These are phyloP conservation scores for Tetrapisispora phaffii DNA, from an alignment of 805 yeast species.

Conservation along the genomic window DNA sequence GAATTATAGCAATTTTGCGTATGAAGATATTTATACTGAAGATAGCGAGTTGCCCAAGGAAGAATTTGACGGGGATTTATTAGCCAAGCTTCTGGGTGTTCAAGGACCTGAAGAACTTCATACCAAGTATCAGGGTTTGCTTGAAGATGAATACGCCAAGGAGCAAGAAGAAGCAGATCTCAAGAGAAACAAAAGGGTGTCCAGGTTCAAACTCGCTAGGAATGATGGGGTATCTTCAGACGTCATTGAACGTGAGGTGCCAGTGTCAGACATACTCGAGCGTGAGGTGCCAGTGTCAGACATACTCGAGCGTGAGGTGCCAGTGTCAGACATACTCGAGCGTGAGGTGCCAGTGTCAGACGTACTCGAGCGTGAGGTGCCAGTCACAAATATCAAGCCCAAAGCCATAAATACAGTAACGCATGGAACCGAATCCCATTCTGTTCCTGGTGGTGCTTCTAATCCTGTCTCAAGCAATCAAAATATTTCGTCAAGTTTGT, in stretches of 20 bases:
- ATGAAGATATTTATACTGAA: conserved; percentile 6
- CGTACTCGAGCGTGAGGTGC: background rate
- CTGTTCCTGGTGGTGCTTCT: too few species aligned
- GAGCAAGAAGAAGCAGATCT: conserved; percentile 4
- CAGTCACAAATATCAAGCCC: background rate
- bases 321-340: conserved; percentile 4
- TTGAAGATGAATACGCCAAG: conserved; percentile 4
- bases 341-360: background rate
- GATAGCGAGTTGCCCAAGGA: conserved; percentile 4
- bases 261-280: conserved; percentile 4
- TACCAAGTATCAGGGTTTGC: conserved; percentile 15
- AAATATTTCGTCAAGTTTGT: background rate
- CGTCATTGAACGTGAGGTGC: conserved; percentile 5
- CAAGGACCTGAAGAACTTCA: conserved; percentile 26
- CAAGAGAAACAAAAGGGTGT: conserved; percentile 16
- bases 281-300: conserved; percentile 2
- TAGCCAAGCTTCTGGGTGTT: conserved; percentile 26
- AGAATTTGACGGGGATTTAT: conserved; percentile 27
- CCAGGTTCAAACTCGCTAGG: conserved; percentile 26
- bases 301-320: conserved; percentile 1
- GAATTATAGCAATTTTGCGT: conserved; percentile 1
- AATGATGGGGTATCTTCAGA: background rate
- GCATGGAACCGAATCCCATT: too few species aligned
- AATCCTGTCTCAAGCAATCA: too few species aligned
- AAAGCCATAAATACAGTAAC: too few species aligned